Evolutionary conservation across 2,329 filamentous ascomycete genomes (phyloP), one percentile per base, ranked within the genome.

Genomic region (Colletotrichum sp.): DNA sequence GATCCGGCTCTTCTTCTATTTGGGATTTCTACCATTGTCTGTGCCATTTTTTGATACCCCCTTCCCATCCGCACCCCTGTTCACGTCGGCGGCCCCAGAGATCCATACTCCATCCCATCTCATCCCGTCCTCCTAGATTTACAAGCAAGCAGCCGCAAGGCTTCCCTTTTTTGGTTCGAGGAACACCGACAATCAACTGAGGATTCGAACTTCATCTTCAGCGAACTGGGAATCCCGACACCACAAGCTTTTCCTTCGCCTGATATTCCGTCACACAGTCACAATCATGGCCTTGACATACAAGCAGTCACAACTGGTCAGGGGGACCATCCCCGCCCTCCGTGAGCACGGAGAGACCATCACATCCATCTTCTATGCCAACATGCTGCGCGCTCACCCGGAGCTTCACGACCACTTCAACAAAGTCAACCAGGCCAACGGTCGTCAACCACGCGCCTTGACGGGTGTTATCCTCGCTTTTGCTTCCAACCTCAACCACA

Each of bases 341-440:
- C 89, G 89, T 26, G 88, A 93, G 77, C 91, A 95, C 81, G 94
- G 94, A 81, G 88, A 90, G 77, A 87, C 88, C 77, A 94, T 96
- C 82, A 93, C 93, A 7, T 88, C 88, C n/a, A 88, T 90, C 78
- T 95, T 96, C 86, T 96, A 96, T 87, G 87, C 88, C 77, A 92
- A 91, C 81, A 91, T 96, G 87, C 86, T 96, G 28, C 82, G 82
- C 13, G 91, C 91, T 52, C 88, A 95, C 76, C 93, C 93, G 0
- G 89, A 92, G 60, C 89, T 96, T 36, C 90, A 92, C 79, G 90
- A 92, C 83, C 87, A 93, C 83, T 95, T 96, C 89, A 95, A 95
- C 73, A 78, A 77, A 57, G 77, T 78, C 52, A 79, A 81, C 52
- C 80, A 81, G 67, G 61, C 76, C 57, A 79, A 77, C 8, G 79